Evolutionary conservation across 1,284 basidiomycete genomes (phyloP).

Genomic region (Moesziomyces antarcticus): DNA sequence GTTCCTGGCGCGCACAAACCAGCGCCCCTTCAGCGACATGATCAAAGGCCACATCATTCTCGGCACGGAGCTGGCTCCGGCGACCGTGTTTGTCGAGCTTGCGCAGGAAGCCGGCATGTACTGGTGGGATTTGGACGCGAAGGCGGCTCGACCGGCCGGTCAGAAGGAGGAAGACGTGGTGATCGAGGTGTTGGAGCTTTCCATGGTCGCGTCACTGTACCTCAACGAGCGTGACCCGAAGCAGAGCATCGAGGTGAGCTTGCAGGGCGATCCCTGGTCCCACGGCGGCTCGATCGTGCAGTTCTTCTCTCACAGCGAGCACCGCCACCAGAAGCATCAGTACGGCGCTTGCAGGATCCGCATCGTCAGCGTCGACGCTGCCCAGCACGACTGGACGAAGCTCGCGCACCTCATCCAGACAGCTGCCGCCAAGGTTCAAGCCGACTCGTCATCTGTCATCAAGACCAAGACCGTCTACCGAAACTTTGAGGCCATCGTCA

Average conservation of each 20-base stretch:
- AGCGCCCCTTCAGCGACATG: slow-evolving; percentile 39
- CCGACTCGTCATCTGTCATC: slow-evolving; percentile 18
- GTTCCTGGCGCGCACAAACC: slow-evolving; percentile 30
- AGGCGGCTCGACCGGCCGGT: background rate
- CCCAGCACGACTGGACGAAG: slow-evolving; percentile 24
- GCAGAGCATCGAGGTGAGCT: slow-evolving; percentile 35
- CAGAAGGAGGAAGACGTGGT: slow-evolving; percentile 28
- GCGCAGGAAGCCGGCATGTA: slow-evolving; percentile 46
- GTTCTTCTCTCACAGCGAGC: slow-evolving; percentile 44
- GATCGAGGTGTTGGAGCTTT: slow-evolving; percentile 41
- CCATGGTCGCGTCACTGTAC: slow-evolving; percentile 46
- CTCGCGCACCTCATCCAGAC: slow-evolving; percentile 32
- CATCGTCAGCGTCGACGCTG: slow-evolving; percentile 1
- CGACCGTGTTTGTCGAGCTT: slow-evolving; percentile 49
- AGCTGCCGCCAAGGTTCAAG: slow-evolving; percentile 13
- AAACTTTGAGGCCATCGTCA: slow-evolving; percentile 47
- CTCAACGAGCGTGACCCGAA: slow-evolving; percentile 27
- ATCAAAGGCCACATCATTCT: slow-evolving; percentile 49
- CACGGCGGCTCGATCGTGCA: slow-evolving; percentile 35
- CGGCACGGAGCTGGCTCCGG: slow-evolving; percentile 34
- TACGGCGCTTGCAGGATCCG: slow-evolving; percentile 43
- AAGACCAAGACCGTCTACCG: slow-evolving; percentile 36
- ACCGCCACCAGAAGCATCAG: slow-evolving; percentile 40
- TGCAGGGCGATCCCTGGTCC: slow-evolving; percentile 30
- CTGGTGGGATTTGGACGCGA: slow-evolving; percentile 31